phyloP scores from a whole-genome alignment of 2,329 filamentous ascomycete genomes.

The Corinectria fuckeliana region DNA sequence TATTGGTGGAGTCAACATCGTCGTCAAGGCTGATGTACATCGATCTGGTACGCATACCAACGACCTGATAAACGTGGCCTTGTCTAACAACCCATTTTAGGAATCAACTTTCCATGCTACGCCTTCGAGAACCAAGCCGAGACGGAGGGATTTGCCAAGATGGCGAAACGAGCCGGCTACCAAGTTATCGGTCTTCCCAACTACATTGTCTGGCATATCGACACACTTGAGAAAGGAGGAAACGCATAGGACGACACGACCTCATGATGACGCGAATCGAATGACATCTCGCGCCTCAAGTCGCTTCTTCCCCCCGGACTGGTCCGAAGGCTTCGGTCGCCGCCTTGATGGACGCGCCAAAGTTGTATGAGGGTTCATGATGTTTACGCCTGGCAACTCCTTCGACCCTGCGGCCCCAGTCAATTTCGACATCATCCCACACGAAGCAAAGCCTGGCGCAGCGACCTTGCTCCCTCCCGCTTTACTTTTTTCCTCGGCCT shows the following conservation, averaged over 20 bases:
- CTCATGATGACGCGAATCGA: constrained; percentile 9
- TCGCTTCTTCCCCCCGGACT: constrained; percentile 25
- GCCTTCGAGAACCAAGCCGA: constrained; percentile 99
- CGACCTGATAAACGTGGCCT: neutral
- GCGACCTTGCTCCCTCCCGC: constrained; percentile 4
- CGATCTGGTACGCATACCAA: constrained; percentile 72
- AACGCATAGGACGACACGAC: constrained; percentile 59
- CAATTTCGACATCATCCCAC: constrained; percentile 16
- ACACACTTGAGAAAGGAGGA: constrained; percentile 92
- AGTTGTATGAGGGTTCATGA: constrained; percentile 38
- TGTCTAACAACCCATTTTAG: constrained; percentile 53
- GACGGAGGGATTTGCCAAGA: constrained; percentile 97
- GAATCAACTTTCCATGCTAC: constrained; percentile 97
- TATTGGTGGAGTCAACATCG: constrained; percentile 94
- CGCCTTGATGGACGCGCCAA: constrained; percentile 25
- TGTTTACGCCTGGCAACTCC: constrained; percentile 24
- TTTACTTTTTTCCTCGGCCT: constrained; percentile 16
- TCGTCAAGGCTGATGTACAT: constrained; percentile 98
- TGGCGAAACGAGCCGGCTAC: constrained; percentile 96
- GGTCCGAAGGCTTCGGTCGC: constrained; percentile 24
- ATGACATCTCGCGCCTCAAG: constrained; percentile 28
- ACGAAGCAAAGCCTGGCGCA: constrained; percentile 8
- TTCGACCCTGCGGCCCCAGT: constrained; percentile 16
- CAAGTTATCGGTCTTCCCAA: constrained; percentile 92
- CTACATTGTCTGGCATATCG: constrained; percentile 98